These are phyloP conservation scores for Quercus phellos DNA, from an alignment of 331 rosid genomes.

Conservation along the genomic window DNA sequence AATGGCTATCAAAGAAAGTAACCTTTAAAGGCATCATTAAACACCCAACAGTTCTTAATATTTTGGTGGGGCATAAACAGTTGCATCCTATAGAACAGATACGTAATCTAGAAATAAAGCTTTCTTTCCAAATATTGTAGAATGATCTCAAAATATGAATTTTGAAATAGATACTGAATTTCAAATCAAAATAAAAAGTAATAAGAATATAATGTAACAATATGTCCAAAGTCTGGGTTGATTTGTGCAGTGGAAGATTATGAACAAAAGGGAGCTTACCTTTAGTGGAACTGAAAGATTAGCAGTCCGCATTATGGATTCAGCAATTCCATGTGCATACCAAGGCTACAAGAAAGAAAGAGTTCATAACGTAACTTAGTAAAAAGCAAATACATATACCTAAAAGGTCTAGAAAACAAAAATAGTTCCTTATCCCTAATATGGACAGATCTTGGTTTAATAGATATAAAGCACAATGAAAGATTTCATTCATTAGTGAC, in stretches of 20 bases:
- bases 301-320: slow-evolving; percentile 96
- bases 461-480: neutral
- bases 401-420: neutral
- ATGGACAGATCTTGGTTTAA: neutral
- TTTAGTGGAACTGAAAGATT: slow-evolving; percentile 88
- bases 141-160: neutral
- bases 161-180: neutral
- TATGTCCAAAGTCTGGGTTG: neutral
- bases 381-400: slow-evolving; percentile 1
- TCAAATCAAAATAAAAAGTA: slow-evolving; percentile 13
- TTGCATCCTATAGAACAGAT: neutral
- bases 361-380: slow-evolving; percentile 11
- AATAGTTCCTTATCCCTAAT: neutral
- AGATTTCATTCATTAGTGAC: neutral
- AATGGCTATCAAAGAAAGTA: neutral
- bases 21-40: neutral
- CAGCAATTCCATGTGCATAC: slow-evolving; percentile 98
- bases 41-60: slow-evolving; percentile 3
- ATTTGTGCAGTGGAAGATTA: neutral
- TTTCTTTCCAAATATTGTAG: neutral
- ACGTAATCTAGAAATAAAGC: neutral
- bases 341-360: slow-evolving; percentile 64
- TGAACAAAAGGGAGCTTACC: slow-evolving; percentile 47
- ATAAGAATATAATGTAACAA: neutral
- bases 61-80: neutral